Evolutionary conservation across 257 asterid species (phyloP).

Genomic region (Coffea eugenioides): DNA sequence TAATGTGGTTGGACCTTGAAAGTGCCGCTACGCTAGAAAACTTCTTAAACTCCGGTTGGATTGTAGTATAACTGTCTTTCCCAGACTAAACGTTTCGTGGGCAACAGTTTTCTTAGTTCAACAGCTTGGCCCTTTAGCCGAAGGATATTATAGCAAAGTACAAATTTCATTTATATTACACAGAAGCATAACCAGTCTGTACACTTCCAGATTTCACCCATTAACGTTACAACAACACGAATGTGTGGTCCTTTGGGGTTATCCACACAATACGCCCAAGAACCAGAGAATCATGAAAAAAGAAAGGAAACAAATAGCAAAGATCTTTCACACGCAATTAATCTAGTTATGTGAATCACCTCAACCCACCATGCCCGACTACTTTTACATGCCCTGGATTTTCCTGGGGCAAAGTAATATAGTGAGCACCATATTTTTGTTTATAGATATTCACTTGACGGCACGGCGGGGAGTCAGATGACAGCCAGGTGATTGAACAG

Average conservation of each 20-base stretch:
- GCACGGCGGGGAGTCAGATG: constrained; percentile 37
- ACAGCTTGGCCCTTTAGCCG: constrained; percentile 7
- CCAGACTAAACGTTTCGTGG: neutral
- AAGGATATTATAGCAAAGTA: neutral
- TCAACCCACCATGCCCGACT: neutral
- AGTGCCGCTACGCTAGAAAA: neutral
- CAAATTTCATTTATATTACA: neutral
- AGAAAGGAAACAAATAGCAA: neutral
- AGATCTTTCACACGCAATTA: neutral
- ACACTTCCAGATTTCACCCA: constrained; percentile 28
- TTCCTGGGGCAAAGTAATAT: neutral
- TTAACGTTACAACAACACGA: neutral
- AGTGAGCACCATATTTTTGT: neutral
- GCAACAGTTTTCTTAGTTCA: neutral
- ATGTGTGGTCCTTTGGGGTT: constrained; percentile 31
- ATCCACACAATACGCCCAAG: constrained; percentile 29
- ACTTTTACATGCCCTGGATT: constrained; percentile 6
- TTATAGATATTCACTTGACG: constrained; percentile 29
- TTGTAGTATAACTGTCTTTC: no score
- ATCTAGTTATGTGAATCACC: neutral
- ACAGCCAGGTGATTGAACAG: constrained; percentile 32
- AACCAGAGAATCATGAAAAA: neutral
- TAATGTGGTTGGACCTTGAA: neutral
- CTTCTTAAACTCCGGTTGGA: no score
- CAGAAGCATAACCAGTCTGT: constrained; percentile 3